phyloP scores from a whole-genome alignment of 163 green algal genomes.

The Trebouxiophyceae sp. region DNA sequence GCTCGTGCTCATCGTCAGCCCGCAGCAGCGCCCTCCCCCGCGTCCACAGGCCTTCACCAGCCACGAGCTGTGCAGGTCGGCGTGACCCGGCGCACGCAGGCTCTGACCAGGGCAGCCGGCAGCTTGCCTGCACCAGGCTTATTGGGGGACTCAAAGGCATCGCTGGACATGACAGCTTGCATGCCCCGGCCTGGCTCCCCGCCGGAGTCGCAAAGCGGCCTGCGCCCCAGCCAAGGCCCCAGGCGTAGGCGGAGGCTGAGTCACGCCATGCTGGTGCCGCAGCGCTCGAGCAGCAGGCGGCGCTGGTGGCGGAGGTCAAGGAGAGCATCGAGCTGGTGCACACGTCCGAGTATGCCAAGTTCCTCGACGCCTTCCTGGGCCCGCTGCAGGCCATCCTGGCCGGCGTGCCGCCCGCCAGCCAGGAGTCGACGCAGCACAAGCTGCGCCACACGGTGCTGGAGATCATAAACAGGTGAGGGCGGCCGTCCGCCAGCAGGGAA shows the following conservation, averaged over 20 bases:
- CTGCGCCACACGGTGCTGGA: slow-evolving; percentile 14
- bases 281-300: slow-evolving; percentile 29
- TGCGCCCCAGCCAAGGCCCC: no score
- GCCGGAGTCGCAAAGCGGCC: no score
- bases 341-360: slow-evolving; percentile 54
- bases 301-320: slow-evolving; percentile 42
- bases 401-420: slow-evolving; percentile 24
- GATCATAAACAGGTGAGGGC: slow-evolving; percentile 2
- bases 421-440: slow-evolving; percentile 25
- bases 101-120: no score
- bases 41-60: no score
- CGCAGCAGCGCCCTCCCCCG: no score
- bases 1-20: no score
- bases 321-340: slow-evolving; percentile 70
- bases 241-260: background rate
- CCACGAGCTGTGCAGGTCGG: no score
- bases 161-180: no score
- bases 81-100: no score
- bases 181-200: no score
- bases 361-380: slow-evolving; percentile 49
- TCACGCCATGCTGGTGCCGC: background rate
- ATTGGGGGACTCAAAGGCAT: no score
- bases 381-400: slow-evolving; percentile 60
- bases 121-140: no score
- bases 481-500: background rate